Evolutionary conservation across 2,329 filamentous ascomycete species (phyloP), one percentile per base, ranked within the genome.

Genomic region (Trichoderma citrinoviride): DNA sequence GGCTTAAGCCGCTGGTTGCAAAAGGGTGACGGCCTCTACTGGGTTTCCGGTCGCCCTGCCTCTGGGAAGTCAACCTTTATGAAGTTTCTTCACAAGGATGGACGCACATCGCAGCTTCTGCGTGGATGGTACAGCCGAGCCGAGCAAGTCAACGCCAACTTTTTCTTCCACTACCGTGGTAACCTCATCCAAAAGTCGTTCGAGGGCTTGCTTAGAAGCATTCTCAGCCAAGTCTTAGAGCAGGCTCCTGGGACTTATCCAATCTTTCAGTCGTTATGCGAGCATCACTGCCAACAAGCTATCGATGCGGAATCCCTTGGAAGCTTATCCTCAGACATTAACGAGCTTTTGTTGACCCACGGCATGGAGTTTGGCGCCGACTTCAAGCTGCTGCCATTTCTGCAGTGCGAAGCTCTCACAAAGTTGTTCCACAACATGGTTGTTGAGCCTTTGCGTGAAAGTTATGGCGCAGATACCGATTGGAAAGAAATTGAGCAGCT

Each of bases 31-130:
- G 40, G 46, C 7, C 10, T 62, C 1, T 63, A 55, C 17, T 65
- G 23, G 64, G n/a, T 65, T 12, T 49, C 49, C 5, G 64, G 64
- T 0, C 33, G 44, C 5, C 64, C 64, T 17, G 64, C 47, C 2
- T 65, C 64, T 19, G 57, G 64, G 8, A 65, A 65, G 7, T 65
- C 64, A 3, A 63, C 57, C 3, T 43, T 65, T 5, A 56, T 65
- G 14, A 65, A 65, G 5, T 65, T 46, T 25, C 56, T 65, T 1
- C 23, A 50, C n/a, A 23, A 21, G 2, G 21, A 65, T 21, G 17
- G 6, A 1, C 47, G 29, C 17, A 65, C 57, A 0, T 23, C 21
- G 7, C 4, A 23, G 27, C 33, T 55, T 4, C 5, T 65, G 0
- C n/a, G 15, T 7, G 17, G 19, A 17, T 62, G 64, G 50, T n/a